phyloP scores from a whole-genome alignment of 768 basidiomycete species.

The Xerocomus spinulosus region DNA sequence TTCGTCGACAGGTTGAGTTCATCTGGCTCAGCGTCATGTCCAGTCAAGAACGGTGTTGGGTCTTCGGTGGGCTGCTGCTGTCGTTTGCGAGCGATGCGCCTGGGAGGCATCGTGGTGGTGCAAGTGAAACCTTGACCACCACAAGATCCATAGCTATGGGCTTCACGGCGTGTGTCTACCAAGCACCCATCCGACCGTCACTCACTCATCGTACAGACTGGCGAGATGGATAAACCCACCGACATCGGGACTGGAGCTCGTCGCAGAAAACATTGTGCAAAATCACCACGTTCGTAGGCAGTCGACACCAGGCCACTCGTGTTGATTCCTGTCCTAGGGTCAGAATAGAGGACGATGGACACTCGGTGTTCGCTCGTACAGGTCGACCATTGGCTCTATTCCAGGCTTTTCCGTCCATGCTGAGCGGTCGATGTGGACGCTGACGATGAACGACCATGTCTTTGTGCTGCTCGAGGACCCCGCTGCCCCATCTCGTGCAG shows the following conservation, averaged over 20 bases:
- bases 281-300: conserved; percentile 59
- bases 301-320: conserved; percentile 10
- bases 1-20: conserved; percentile 27
- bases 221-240: conserved; percentile 86
- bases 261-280: conserved; percentile 59
- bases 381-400: conserved; percentile 62
- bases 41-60: conserved; percentile 1
- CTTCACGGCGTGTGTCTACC: conserved; percentile 50
- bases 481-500: conserved; percentile 60
- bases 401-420: conserved; percentile 45
- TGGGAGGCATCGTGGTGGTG: conserved; percentile 31
- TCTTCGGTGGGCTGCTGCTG: conserved; percentile 2
- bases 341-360: conserved; percentile 60
- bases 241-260: conserved; percentile 60
- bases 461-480: conserved; percentile 80
- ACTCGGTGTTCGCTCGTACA: conserved; percentile 66
- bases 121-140: conserved; percentile 12
- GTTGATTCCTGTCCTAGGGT: conserved; percentile 42
- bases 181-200: not conserved
- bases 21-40: conserved; percentile 19
- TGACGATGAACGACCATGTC: conserved; percentile 77
- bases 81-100: conserved; percentile 33
- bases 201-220: conserved; percentile 40
- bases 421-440: conserved; percentile 69
- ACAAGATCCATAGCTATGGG: conserved; percentile 40